A percentile compares a stretch with the other conserved stretches of the same genome.
These are phyloP conservation scores for Caryopteris hybrid DNA, from an alignment of 305 asterid species.

Conservation along the genomic window DNA sequence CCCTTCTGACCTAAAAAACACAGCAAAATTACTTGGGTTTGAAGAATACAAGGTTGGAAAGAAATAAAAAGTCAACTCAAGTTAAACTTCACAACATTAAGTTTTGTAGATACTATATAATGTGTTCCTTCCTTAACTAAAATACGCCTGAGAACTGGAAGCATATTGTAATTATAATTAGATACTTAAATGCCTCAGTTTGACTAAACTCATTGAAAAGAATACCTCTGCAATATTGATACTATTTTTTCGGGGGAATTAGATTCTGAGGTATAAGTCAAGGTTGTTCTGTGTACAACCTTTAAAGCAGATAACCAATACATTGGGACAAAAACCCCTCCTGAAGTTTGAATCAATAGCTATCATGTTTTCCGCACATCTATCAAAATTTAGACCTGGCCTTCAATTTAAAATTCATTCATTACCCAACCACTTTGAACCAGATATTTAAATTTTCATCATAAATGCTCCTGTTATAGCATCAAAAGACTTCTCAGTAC, in stretches of 20 bases:
- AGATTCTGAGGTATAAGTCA: background rate
- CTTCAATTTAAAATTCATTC: background rate
- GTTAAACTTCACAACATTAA: background rate
- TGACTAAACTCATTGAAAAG: background rate
- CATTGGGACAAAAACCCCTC: background rate
- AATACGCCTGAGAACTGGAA: background rate
- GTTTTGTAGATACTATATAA: background rate
- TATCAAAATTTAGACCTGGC: background rate
- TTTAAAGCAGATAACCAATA: background rate
- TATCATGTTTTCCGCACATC: background rate
- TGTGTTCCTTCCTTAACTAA: background rate
- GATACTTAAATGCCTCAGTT: background rate
- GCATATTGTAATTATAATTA: background rate
- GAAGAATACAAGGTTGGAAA: background rate
- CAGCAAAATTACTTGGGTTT: background rate
- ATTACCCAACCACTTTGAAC: background rate
- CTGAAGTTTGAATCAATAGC: background rate
- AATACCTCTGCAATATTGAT: background rate
- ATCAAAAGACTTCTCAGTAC: slow-evolving; percentile 5
- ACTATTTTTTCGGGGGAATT: background rate
- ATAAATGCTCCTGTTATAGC: background rate
- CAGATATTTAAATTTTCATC: background rate
- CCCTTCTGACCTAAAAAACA: background rate
- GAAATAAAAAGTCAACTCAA: background rate
- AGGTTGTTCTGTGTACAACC: background rate